Base-by-base conservation (phyloP, 495 filamentous ascomycete species). In the Evernia prunastri region DNA sequence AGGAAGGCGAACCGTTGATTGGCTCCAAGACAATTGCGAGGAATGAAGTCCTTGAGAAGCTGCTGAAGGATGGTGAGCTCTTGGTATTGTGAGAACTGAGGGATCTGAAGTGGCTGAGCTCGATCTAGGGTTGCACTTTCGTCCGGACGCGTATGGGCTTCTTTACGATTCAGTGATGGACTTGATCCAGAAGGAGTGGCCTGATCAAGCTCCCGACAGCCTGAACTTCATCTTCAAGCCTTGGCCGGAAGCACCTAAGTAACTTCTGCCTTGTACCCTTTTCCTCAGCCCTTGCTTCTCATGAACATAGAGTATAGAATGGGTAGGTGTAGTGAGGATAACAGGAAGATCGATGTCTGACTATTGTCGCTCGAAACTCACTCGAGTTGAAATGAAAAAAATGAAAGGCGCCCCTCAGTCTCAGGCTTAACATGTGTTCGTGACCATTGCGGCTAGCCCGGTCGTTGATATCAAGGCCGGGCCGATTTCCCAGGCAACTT, bases 11-110 rank as follows among this genome's bases (percentile, higher is more conserved):
- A 33, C 71, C 77, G 7, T 69, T 87, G 27, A 69, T 76, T 33
- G 86, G 86, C 15, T 83, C 82, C 13, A 78, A 77, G 60, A 72
- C 80, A n/a, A 63, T 75, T 36, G 76, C 79, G 25, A 76, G 72
- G 63, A 82, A 79, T 67, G 72, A 78, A 33, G 69, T 70, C n/a
- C 74, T 90, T 13, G 68, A 72, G 27, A 70, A 72, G 42, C 70
- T 89, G 39, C 76, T 90, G 39, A 73, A 75, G 36, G 87, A 90
- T 75, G 87, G 87, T 87, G 61, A 67, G 78, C 69, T 64, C 37
- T 8, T 60, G 36, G 10, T 40, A 47, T 31, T 25, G 45, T 25
- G 39, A 37, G 17, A 18, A 40, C 43, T 10, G 43, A 42, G 11
- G 39, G 6, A 68, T 37, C 58, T 36, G 17, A 13, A 25, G 29